A percentile compares a stretch with the other conserved stretches of the same genome.
phyloP scores from a whole-genome alignment of 2,329 filamentous ascomycete genomes.

The Trichoderma aggressivum region DNA sequence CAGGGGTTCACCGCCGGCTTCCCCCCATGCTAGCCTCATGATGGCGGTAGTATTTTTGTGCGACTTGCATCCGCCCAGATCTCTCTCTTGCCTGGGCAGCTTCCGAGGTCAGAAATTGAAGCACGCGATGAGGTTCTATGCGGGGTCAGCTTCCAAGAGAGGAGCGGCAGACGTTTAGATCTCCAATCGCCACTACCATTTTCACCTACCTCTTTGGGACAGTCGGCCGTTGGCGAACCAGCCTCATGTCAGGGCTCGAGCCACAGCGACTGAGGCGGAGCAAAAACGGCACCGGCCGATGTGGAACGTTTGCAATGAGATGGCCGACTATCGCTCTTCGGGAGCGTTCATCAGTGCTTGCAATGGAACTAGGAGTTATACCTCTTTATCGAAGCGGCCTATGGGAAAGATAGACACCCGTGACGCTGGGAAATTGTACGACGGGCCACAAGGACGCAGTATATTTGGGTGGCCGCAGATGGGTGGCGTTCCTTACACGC shows the following conservation, averaged over 20 bases:
- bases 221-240: not conserved
- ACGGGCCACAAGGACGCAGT: not conserved
- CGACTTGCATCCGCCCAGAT: not conserved
- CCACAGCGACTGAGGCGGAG: conserved; percentile 1
- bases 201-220: conserved; percentile 13
- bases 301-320: not conserved
- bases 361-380: not conserved
- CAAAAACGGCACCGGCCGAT: not conserved
- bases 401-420: not conserved
- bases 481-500: not conserved
- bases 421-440: not conserved
- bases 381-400: not conserved
- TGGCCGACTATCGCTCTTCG: not conserved
- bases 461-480: not conserved
- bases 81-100: not conserved
- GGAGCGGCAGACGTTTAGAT: not conserved
- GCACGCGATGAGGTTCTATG: conserved; percentile 6
- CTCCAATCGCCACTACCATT: not conserved
- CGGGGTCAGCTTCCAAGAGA: not conserved
- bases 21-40: conserved; percentile 8
- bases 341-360: not conserved
- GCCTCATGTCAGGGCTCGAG: not conserved
- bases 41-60: not conserved
- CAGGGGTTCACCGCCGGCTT: conserved; percentile 1
- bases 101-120: not conserved